Percentiles rank a stretch among this genome's conserved stretches.
phyloP scores from a whole-genome alignment of 2,329 filamentous ascomycete genomes.

The Colletotrichum spaethianum region DNA sequence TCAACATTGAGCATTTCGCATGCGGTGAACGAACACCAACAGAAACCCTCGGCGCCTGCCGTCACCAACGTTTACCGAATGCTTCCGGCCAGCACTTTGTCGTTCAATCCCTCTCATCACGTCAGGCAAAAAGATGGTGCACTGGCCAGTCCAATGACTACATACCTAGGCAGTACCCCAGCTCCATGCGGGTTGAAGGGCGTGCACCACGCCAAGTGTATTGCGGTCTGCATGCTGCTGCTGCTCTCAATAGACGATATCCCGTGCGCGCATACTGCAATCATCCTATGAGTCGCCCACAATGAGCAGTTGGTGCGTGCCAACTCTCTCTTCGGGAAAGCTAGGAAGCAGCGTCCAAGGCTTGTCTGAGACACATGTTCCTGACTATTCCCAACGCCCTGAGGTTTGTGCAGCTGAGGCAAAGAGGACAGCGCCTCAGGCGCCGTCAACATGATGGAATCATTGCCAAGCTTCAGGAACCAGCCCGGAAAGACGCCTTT shows the following conservation, averaged over 20 bases:
- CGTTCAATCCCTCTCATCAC: neutral
- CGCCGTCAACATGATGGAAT: conserved; percentile 26
- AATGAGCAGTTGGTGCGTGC: conserved; percentile 16
- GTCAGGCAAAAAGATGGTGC: neutral
- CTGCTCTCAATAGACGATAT: conserved; percentile 16
- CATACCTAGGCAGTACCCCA: neutral
- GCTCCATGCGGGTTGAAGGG: conserved; percentile 29
- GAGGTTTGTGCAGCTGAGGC: conserved; percentile 28
- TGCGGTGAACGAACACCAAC: conserved; percentile 10
- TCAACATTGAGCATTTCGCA: conserved; percentile 15
- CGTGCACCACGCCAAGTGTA: conserved; percentile 23
- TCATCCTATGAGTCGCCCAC: conserved; percentile 7
- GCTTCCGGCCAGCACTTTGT: neutral
- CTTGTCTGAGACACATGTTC: conserved; percentile 41
- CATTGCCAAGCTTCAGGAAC: conserved; percentile 35
- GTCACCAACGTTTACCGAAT: neutral
- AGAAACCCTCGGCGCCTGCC: neutral
- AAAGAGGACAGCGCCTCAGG: conserved; percentile 27
- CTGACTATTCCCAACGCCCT: conserved; percentile 40
- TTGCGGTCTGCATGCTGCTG: conserved; percentile 19
- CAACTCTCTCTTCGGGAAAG: conserved; percentile 20
- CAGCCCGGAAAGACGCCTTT: conserved; percentile 23
- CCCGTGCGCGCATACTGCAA: conserved; percentile 16
- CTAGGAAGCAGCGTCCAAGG: conserved; percentile 33
- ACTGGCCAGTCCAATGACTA: conserved; percentile 25